Percentiles rank a stretch among this genome's conserved stretches.
Conservation (phyloP, 2,329 filamentous ascomycete genomes). For the Beauveria brongniartii region DNA sequence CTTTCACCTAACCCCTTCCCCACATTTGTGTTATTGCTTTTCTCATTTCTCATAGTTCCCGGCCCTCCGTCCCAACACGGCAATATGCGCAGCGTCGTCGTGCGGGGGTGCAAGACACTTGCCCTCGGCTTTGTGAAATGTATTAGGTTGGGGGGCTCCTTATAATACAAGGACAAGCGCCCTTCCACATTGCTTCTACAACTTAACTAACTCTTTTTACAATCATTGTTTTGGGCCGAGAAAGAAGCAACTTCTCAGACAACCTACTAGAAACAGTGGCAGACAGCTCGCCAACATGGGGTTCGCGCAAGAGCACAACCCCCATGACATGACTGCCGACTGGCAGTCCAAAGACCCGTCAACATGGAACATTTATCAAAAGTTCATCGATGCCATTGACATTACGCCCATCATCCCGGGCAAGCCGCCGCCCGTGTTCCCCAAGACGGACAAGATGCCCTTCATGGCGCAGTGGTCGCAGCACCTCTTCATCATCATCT, state of each 20-base stretch:
- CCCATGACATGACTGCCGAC: constrained; percentile 18
- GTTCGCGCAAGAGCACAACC: constrained; percentile 10
- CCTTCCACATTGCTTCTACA: not conserved
- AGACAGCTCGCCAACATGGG: constrained; percentile 8
- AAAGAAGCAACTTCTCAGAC: not conserved
- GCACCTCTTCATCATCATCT: constrained; percentile 25
- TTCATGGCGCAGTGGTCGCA: constrained; percentile 21
- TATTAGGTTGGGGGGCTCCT: not conserved
- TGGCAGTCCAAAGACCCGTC: constrained; percentile 15
- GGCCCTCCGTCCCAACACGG: constrained; percentile 4
- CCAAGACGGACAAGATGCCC: constrained; percentile 26
- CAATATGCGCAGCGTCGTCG: not conserved
- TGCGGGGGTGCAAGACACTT: not conserved
- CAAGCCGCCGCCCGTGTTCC: constrained; percentile 20
- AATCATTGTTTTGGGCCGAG: not conserved
- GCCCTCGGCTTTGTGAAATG: not conserved
- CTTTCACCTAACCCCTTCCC: constrained; percentile 8
- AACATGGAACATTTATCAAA: constrained; percentile 16
- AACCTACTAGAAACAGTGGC: not conserved
- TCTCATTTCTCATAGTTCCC: not conserved
- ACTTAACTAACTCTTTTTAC: not conserved
- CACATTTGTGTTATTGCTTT: not conserved
- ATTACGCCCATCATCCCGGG: constrained; percentile 15
- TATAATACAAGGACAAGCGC: not conserved
- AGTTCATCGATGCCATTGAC: constrained; percentile 13